Base-by-base conservation (phyloP, 1,139 yeast species). In the Saccharomyces hybrid region DNA sequence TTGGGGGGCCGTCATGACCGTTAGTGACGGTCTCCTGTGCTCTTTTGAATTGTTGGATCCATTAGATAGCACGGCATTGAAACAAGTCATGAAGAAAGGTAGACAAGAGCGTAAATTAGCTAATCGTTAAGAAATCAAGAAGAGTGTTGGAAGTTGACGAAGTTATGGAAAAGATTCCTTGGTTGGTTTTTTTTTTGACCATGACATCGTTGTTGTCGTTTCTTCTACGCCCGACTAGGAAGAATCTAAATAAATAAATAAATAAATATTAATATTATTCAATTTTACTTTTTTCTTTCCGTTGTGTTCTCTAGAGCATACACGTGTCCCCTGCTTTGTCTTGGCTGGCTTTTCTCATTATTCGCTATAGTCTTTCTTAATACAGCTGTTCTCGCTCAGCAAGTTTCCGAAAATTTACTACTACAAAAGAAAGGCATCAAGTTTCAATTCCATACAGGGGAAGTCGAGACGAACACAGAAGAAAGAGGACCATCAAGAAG, bases 1-100 rank as follows among this genome's bases (percentile, higher is more conserved):
- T 66, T 90, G 96, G 96, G 97, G 96, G 16, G 96, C 97, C 0
- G 96, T 89, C 4, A 89, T 89, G 97, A 82, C 93, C 62, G 96
- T 89, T 14, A 82, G 87, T 60, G 96, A 89, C 61, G 96, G 88
- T 64, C 76, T 89, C 59, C 74, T 89, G 58, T 89, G 97, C 69
- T 83, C 89, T 58, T 89, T 89, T 72, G 96, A 90, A 70, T 78
- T 90, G 58, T 75, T 90, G 58, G 95, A 90, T 71, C 97, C 97
- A 12, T 76, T 90, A 64, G 97, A 90, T 71, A 83, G 93, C 52
- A 83, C 85, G 42, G 96, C 96, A 2, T 79, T 90, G 71, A 88
- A 89, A 69, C 96, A 86, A 69, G 93, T 88, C 52, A 84, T 86
- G 91, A 84, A 84, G 62, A 84, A 83, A 71, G 91, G 91, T 11